phyloP scores from a whole-genome alignment of 2,329 filamentous ascomycete genomes.

The Verticillium nubilum region DNA sequence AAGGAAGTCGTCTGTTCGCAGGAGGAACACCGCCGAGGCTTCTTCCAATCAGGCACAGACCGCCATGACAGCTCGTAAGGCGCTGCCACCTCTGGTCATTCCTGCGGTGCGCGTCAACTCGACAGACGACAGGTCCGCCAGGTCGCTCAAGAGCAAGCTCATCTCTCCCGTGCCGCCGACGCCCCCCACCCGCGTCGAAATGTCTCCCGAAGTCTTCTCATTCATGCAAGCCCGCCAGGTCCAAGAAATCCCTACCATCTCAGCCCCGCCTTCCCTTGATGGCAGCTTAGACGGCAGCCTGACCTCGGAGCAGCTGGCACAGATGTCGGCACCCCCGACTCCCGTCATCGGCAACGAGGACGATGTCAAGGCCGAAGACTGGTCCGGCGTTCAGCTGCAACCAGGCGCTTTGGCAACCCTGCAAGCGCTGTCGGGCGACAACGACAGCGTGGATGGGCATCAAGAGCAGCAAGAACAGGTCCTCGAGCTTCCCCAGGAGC shows the following conservation, averaged over 20 bases:
- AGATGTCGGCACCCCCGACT: slow-evolving; percentile 78
- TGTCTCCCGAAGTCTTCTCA: slow-evolving; percentile 70
- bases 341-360: slow-evolving; percentile 62
- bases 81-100: slow-evolving; percentile 48
- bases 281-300: slow-evolving; percentile 87
- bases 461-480: slow-evolving; percentile 45
- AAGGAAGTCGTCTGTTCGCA: slow-evolving; percentile 30
- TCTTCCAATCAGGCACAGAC: slow-evolving; percentile 15
- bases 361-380: slow-evolving; percentile 38
- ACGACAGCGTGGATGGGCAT: slow-evolving; percentile 46
- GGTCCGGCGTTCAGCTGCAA: slow-evolving; percentile 71
- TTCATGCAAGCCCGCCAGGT: slow-evolving; percentile 61
- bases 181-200: slow-evolving; percentile 62
- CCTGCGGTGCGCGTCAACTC: slow-evolving; percentile 30
- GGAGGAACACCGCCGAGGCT: slow-evolving; percentile 33
- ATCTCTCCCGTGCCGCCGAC: slow-evolving; percentile 57
- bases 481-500: slow-evolving; percentile 40
- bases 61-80: slow-evolving; percentile 16
- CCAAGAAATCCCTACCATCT: slow-evolving; percentile 65
- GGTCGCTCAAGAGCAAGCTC: slow-evolving; percentile 39
- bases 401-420: slow-evolving; percentile 76
- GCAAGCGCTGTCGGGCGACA: slow-evolving; percentile 61
- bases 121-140: slow-evolving; percentile 33
- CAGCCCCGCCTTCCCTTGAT: slow-evolving; percentile 82
- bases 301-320: slow-evolving; percentile 80